Evolutionary conservation across 352 stramenopile species (phyloP).

Genomic region (Phytophthora boehmeriae): DNA sequence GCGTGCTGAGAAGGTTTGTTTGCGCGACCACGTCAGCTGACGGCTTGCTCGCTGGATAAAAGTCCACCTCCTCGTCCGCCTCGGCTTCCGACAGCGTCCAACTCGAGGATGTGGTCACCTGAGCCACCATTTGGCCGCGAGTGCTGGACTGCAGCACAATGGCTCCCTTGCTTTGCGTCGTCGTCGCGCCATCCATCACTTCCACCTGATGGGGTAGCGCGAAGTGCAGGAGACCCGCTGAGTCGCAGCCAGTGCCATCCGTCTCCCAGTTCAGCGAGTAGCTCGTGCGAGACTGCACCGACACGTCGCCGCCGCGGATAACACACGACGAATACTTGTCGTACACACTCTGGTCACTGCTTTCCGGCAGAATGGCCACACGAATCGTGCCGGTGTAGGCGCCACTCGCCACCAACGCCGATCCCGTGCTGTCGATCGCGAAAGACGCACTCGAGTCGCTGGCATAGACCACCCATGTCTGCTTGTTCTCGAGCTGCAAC

Average conservation of each 20-base stretch:
- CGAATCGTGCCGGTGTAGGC: slow-evolving; percentile 48
- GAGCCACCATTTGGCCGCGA: slow-evolving; percentile 41
- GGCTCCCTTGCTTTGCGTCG: slow-evolving; percentile 14
- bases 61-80: slow-evolving; percentile 33
- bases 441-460: slow-evolving; percentile 31
- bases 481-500: slow-evolving; percentile 51
- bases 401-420: slow-evolving; percentile 31
- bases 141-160: slow-evolving; percentile 40
- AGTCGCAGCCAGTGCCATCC: slow-evolving; percentile 37
- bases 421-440: slow-evolving; percentile 37
- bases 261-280: slow-evolving; percentile 59
- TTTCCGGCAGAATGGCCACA: slow-evolving; percentile 45
- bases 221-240: slow-evolving; percentile 51
- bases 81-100: slow-evolving; percentile 42
- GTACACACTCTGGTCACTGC: slow-evolving; percentile 34
- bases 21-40: not conserved
- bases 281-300: slow-evolving; percentile 45
- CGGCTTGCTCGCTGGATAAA: slow-evolving; percentile 32
- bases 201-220: slow-evolving; percentile 54
- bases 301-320: slow-evolving; percentile 42
- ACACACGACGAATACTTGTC: slow-evolving; percentile 51
- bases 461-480: slow-evolving; percentile 63
- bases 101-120: slow-evolving; percentile 19
- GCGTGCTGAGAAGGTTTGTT: slow-evolving; percentile 9
- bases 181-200: slow-evolving; percentile 20